Percentiles rank a stretch among this genome's conserved stretches.
Evolutionary conservation across 805 yeast genomes (phyloP).

Genomic region (Kuraishia ogatae): DNA sequence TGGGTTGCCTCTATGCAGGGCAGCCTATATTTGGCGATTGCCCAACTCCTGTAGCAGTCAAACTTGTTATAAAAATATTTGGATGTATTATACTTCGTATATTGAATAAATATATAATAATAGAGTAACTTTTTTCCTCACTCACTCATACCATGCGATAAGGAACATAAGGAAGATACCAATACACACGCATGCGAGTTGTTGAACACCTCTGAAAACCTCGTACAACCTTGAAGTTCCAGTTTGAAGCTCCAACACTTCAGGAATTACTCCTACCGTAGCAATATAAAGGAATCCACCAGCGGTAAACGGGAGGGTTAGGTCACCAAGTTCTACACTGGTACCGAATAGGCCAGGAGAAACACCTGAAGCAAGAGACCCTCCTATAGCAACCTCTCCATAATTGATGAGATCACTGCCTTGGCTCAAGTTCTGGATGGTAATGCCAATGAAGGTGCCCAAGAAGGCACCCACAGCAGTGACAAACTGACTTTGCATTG

Average conservation of each 20-base stretch:
- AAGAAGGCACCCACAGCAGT: constrained; percentile 58
- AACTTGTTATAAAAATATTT: too few species aligned
- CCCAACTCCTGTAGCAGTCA: too few species aligned
- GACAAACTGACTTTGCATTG: constrained; percentile 56
- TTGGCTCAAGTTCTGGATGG: constrained; percentile 33
- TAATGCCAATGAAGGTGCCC: constrained; percentile 61
- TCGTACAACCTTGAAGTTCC: constrained; percentile 29
- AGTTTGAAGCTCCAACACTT: constrained; percentile 38
- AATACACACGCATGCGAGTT: constrained; percentile 36
- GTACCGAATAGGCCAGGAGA: constrained; percentile 37
- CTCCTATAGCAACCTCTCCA: constrained; percentile 5
- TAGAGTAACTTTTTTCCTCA: neutral
- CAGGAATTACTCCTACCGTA: constrained; percentile 70
- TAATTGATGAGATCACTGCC: constrained; percentile 5
- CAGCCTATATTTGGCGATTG: too few species aligned
- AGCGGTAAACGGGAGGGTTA: constrained; percentile 63
- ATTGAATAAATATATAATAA: neutral
- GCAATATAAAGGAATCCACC: constrained; percentile 73
- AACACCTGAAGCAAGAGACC: neutral
- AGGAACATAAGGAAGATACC: constrained; percentile 54
- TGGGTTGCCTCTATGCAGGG: too few species aligned
- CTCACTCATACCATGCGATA: constrained; percentile 37
- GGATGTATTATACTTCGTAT: too few species aligned
- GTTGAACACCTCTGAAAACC: constrained; percentile 30
- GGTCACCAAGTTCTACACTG: constrained; percentile 38